Evolutionary conservation across 2,329 filamentous ascomycete species (phyloP).

Genomic region (Sclerotinia spermophila): DNA sequence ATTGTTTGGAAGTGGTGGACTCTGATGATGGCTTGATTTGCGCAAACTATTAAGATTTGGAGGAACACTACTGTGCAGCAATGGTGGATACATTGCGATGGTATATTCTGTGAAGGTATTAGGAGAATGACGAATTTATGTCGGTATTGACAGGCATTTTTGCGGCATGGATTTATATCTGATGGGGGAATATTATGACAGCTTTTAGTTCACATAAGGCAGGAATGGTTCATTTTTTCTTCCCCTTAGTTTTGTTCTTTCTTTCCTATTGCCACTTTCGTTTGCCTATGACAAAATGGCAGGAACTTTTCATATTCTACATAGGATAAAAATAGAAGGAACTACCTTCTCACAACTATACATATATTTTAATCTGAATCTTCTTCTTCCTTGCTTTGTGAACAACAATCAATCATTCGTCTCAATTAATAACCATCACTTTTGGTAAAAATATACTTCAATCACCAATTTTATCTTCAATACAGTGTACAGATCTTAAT

Average conservation of each 20-base stretch:
- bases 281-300: not conserved
- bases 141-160: not conserved
- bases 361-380: not conserved
- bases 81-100: not conserved
- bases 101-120: not conserved
- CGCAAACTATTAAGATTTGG: too few relatives aligned
- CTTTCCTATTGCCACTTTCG: not conserved
- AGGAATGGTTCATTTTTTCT: not conserved
- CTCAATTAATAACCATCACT: not conserved
- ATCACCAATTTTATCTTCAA: not conserved
- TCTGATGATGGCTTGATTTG: not conserved
- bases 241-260: not conserved
- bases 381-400: too few relatives aligned
- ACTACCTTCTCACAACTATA: not conserved
- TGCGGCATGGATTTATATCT: not conserved
- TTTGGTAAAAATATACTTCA: not conserved
- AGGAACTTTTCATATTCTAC: not conserved
- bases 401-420: not conserved
- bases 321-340: not conserved
- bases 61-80: fast-evolving
- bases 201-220: not conserved
- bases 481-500: not conserved
- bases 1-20: not conserved
- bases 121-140: not conserved
- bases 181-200: not conserved